Evolutionary conservation across 768 basidiomycete genomes (phyloP).

Genomic region (Floccularia luteovirens): DNA sequence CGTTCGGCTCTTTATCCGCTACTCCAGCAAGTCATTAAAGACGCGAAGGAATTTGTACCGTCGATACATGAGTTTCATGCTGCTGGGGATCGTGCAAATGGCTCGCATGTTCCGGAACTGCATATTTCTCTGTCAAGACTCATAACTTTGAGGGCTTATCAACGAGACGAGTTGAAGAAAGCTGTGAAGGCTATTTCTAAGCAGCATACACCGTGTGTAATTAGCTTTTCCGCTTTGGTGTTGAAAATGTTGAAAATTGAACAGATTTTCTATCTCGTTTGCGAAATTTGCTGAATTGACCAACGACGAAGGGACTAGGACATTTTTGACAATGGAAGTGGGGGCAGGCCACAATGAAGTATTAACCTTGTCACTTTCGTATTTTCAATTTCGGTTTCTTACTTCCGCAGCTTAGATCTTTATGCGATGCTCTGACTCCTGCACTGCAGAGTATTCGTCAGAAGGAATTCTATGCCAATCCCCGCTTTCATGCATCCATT

Average conservation of each 20-base stretch:
- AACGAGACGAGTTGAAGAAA: slow-evolving; percentile 64
- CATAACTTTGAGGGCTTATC: slow-evolving; percentile 71
- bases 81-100: slow-evolving; percentile 6
- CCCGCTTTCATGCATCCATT: slow-evolving; percentile 85
- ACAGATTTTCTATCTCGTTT: slow-evolving; percentile 70
- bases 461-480: slow-evolving; percentile 70
- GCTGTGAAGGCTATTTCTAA: slow-evolving; percentile 49
- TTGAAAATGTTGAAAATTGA: background rate
- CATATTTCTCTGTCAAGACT: slow-evolving; percentile 87
- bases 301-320: slow-evolving; percentile 77
- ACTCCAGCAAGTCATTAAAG: slow-evolving; percentile 33
- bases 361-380: slow-evolving; percentile 4
- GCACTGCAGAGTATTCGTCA: slow-evolving; percentile 56
- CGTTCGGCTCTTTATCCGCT: slow-evolving; percentile 35
- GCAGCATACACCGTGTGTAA: slow-evolving; percentile 36
- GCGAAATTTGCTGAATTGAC: slow-evolving; percentile 59
- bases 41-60: slow-evolving; percentile 38
- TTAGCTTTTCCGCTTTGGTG: background rate
- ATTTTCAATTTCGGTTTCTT: slow-evolving; percentile 4
- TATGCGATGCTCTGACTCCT: slow-evolving; percentile 52
- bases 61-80: slow-evolving; percentile 37
- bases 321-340: slow-evolving; percentile 75
- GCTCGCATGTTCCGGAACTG: slow-evolving; percentile 33
- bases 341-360: slow-evolving; percentile 84
- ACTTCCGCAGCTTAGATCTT: slow-evolving; percentile 42